Evolutionary conservation across 139 green algal species (phyloP).

Genomic region (Tetratostichococcus sp.): DNA sequence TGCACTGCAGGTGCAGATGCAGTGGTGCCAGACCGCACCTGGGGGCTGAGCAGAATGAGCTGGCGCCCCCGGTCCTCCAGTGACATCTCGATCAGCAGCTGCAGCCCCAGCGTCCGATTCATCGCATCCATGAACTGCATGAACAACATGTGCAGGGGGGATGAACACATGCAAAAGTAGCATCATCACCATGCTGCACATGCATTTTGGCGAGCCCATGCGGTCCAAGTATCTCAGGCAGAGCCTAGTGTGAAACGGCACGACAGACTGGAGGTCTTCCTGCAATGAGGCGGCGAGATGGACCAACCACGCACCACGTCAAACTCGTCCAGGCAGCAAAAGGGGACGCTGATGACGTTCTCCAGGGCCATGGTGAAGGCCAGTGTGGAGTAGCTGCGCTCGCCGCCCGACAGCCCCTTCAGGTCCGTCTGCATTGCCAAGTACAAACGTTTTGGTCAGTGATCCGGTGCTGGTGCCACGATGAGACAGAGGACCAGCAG

Average conservation of each 20-base stretch:
- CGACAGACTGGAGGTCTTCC: too few species aligned
- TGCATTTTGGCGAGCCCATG: too few species aligned
- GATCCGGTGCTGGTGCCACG: too few species aligned
- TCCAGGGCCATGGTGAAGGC: conserved; percentile 76
- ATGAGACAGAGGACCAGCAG: too few species aligned
- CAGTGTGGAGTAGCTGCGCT: conserved; percentile 79
- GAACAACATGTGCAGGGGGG: neutral
- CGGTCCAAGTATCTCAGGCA: too few species aligned
- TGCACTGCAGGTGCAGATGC: too few species aligned
- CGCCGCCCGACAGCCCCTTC: conserved; percentile 48
- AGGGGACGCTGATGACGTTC: conserved; percentile 15
- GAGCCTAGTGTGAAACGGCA: too few species aligned
- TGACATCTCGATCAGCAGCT: neutral
- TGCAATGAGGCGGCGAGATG: too few species aligned
- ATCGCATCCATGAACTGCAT: neutral
- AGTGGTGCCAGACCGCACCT: neutral
- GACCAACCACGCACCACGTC: conserved; percentile 13
- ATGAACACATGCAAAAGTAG: too few species aligned
- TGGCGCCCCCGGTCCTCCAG: neutral
- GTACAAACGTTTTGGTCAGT: too few species aligned
- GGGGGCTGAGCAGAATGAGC: neutral
- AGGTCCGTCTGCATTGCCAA: neutral
- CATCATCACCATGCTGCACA: too few species aligned
- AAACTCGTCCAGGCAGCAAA: conserved; percentile 36
- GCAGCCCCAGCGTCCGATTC: neutral